phyloP scores from a whole-genome alignment of 2,329 filamentous ascomycete genomes.

The Fusarium sp. region DNA sequence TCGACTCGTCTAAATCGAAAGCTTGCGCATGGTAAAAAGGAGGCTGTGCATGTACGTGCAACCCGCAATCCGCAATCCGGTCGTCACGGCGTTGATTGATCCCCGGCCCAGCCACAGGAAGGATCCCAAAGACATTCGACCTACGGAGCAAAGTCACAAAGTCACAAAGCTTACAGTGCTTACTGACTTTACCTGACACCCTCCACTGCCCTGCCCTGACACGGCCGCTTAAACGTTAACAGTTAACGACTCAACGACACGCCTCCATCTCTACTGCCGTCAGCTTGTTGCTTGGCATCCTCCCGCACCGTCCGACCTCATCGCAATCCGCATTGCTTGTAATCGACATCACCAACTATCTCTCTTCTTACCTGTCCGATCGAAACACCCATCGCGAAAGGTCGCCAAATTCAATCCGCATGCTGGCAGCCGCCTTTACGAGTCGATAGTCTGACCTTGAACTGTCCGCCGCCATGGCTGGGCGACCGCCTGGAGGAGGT shows the following conservation, averaged over 20 bases:
- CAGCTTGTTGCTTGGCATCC: conserved; percentile 42
- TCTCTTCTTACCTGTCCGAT: neutral
- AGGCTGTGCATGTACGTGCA: conserved; percentile 43
- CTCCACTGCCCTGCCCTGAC: neutral
- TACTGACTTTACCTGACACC: conserved; percentile 27
- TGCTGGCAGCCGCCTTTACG: conserved; percentile 50
- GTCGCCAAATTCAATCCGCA: conserved; percentile 48
- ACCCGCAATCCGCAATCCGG: conserved; percentile 22
- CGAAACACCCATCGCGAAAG: conserved; percentile 19
- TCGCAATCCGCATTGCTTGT: conserved; percentile 20
- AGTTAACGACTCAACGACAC: conserved; percentile 35
- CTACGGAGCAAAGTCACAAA: neutral
- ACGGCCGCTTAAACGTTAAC: conserved; percentile 17
- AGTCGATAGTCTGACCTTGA: conserved; percentile 50
- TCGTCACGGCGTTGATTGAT: conserved; percentile 30
- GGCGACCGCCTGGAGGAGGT: conserved; percentile 63
- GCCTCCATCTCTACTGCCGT: conserved; percentile 23
- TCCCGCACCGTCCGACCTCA: conserved; percentile 33
- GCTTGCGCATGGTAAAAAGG: conserved; percentile 39
- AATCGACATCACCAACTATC: conserved; percentile 14
- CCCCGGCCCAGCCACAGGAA: conserved; percentile 31
- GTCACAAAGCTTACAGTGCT: conserved; percentile 29
- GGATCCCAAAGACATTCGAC: conserved; percentile 15
- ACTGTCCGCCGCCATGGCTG: conserved; percentile 70
- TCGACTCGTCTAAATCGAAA: conserved; percentile 30